Evolutionary conservation across 805 yeast genomes (phyloP).

Genomic region (Metschnikowia orientalis): DNA sequence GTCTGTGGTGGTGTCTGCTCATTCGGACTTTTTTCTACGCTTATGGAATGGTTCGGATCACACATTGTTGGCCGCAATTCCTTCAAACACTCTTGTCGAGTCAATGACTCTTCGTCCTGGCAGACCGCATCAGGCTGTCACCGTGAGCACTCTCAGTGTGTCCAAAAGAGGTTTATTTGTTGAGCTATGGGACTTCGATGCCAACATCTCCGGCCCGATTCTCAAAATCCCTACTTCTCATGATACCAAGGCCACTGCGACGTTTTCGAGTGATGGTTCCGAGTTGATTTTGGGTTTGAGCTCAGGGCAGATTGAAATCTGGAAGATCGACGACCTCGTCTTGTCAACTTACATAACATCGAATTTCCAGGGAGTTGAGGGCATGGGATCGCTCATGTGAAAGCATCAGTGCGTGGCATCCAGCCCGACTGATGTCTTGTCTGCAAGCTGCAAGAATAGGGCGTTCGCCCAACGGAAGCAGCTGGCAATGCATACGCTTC

Average conservation of each 20-base stretch:
- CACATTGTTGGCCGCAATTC: conserved; percentile 8
- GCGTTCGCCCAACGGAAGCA: no score
- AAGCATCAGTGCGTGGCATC: no score
- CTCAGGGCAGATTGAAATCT: conserved; percentile 13
- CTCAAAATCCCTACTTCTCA: conserved; percentile 10
- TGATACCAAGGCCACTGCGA: conserved; percentile 7
- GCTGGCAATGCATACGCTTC: no score
- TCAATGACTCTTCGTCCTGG: conserved; percentile 12
- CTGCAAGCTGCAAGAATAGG: no score
- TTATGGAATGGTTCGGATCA: conserved; percentile 12
- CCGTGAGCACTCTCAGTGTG: conserved; percentile 11
- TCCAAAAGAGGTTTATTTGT: conserved; percentile 12
- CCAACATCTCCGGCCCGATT: conserved; percentile 10
- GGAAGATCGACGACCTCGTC: conserved; percentile 13
- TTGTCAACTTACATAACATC: conserved; percentile 3
- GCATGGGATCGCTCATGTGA: no score
- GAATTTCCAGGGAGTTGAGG: not conserved
- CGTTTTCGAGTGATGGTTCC: conserved; percentile 12
- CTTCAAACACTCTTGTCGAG: conserved; percentile 12
- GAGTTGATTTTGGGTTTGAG: conserved; percentile 12
- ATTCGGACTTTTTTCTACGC: conserved; percentile 15
- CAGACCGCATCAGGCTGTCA: conserved; percentile 12
- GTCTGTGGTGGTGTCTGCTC: conserved; percentile 13
- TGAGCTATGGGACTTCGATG: conserved; percentile 18
- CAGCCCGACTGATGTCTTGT: no score